Percentiles rank a stretch among this genome's conserved stretches.
These are phyloP conservation scores for Mycena citricolor DNA, from an alignment of 1,284 basidiomycete genomes.

Conservation along the genomic window DNA sequence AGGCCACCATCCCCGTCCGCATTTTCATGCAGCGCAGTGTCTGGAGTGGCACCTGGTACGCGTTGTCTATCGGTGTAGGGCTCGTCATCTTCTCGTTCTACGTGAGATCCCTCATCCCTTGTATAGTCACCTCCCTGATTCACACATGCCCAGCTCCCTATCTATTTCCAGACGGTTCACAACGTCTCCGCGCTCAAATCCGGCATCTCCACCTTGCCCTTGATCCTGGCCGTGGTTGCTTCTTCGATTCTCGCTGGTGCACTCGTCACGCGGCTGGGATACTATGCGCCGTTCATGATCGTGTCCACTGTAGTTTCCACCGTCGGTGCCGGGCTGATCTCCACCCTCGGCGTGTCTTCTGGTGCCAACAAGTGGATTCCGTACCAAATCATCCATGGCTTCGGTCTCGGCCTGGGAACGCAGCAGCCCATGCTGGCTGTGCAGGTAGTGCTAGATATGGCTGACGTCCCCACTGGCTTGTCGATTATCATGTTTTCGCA, in stretches of 20 bases:
- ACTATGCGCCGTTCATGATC: slow-evolving; percentile 12
- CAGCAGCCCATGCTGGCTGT: slow-evolving; percentile 17
- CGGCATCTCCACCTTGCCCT: slow-evolving; percentile 2
- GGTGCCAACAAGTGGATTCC: slow-evolving; percentile 6
- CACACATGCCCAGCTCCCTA: not conserved
- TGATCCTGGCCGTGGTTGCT: slow-evolving; percentile 6
- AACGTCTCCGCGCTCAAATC: slow-evolving; percentile 3
- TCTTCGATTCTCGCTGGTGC: slow-evolving; percentile 1
- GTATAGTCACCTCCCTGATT: not conserved
- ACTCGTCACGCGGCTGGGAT: not conserved
- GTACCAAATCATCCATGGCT: slow-evolving; percentile 10
- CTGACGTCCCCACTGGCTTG: slow-evolving; percentile 12
- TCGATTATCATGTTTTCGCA: slow-evolving; percentile 9
- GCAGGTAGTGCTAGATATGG: slow-evolving; percentile 10
- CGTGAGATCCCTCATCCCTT: not conserved
- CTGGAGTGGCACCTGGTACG: slow-evolving; percentile 6
- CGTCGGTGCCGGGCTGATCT: slow-evolving; percentile 3
- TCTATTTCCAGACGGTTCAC: slow-evolving; percentile 9
- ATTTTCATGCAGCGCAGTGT: slow-evolving; percentile 23
- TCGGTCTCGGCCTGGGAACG: slow-evolving; percentile 15
- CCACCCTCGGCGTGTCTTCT: not conserved
- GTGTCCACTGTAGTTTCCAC: not conserved
- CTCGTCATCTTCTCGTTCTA: slow-evolving; percentile 15
- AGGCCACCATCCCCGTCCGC: slow-evolving; percentile 20
- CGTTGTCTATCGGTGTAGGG: slow-evolving; percentile 2